Conservation (phyloP, 2,329 filamentous ascomycete species). For the Coniochaeta sp. region DNA sequence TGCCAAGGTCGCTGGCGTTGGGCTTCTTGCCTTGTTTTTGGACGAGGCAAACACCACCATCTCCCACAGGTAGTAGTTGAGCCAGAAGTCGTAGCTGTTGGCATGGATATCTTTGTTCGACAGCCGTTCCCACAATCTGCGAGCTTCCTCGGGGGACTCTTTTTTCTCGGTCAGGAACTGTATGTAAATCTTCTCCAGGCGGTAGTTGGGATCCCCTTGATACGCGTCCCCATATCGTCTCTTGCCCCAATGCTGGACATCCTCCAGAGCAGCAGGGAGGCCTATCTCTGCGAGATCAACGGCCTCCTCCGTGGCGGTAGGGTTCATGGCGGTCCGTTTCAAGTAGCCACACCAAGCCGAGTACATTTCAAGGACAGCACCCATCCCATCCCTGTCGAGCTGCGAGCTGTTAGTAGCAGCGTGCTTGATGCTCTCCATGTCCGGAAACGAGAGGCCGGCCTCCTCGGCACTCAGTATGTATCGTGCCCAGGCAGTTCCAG, state of each 20-base stretch:
- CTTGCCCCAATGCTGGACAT: slow-evolving; percentile 72
- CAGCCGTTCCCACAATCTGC: slow-evolving; percentile 69
- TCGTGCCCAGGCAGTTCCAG: slow-evolving; percentile 82
- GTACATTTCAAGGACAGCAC: slow-evolving; percentile 84
- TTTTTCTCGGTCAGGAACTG: slow-evolving; percentile 85
- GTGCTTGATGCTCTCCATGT: slow-evolving; percentile 87
- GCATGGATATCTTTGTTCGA: slow-evolving; percentile 55
- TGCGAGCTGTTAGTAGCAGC: slow-evolving; percentile 80
- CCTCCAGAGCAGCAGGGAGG: slow-evolving; percentile 76
- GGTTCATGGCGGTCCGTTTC: slow-evolving; percentile 73
- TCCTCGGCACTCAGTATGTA: slow-evolving; percentile 81
- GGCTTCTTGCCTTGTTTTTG: slow-evolving; percentile 42
- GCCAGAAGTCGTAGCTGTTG: slow-evolving; percentile 88
- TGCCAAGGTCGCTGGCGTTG: slow-evolving; percentile 35
- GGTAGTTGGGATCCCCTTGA: slow-evolving; percentile 80
- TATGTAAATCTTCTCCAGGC: slow-evolving; percentile 85
- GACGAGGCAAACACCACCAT: slow-evolving; percentile 54
- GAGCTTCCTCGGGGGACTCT: slow-evolving; percentile 66
- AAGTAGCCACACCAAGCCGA: slow-evolving; percentile 93
- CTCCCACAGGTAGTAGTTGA: slow-evolving; percentile 87
- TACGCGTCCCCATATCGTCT: slow-evolving; percentile 67
- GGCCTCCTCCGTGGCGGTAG: slow-evolving; percentile 70
- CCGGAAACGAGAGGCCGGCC: slow-evolving; percentile 65
- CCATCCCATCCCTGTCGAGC: slow-evolving; percentile 77
- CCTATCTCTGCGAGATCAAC: slow-evolving; percentile 86